Evolutionary conservation across 805 yeast species (phyloP), one percentile per base, ranked within the genome.

Genomic region (Saccharomyces paradoxus): DNA sequence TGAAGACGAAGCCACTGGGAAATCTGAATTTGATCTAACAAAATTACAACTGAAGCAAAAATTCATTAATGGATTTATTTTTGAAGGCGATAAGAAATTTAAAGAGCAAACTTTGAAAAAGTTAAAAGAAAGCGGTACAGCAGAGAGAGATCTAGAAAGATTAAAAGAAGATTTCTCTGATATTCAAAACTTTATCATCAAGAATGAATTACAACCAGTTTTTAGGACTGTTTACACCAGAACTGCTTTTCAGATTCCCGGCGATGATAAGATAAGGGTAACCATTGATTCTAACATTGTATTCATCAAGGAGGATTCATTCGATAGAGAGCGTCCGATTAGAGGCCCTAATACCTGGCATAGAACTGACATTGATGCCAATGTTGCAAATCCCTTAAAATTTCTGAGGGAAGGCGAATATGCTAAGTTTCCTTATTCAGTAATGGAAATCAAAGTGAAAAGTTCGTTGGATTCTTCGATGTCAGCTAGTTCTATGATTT

Each of bases 161-260:
- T 76, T 78, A 62, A 76, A 78, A 54, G 66, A 75, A 14, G 81
- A 83, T 55, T 82, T 88, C 53, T 77, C 78, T 46, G 81, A 79
- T 52, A 72, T 89, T 52, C 84, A 85, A 64, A 68, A 73, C 13
- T 87, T 84, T 64, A 85, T 92, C 58, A 67, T 71, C 46, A 82
- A 82, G 52, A 77, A 83, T 61, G 79, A 82, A 56, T 77, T 92
- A 59, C 87, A 89, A 71, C 99, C 99, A 13, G 81, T 88, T 41
- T 73, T 94, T 68, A 83, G 98, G 74, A 81, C 97, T 10, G 81
- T 85, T 41, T 89, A 88, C 74, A 87, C 89, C 46, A 81, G 98
- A 71, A 88, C 96, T 5, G 98, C 98, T 2, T 92, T 94, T 77
- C 97, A 92, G 76, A 92, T 92, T 63, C 99, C 99, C 2, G 97